Conservation (phyloP, 768 basidiomycete genomes). For the Daedalea quercina region DNA sequence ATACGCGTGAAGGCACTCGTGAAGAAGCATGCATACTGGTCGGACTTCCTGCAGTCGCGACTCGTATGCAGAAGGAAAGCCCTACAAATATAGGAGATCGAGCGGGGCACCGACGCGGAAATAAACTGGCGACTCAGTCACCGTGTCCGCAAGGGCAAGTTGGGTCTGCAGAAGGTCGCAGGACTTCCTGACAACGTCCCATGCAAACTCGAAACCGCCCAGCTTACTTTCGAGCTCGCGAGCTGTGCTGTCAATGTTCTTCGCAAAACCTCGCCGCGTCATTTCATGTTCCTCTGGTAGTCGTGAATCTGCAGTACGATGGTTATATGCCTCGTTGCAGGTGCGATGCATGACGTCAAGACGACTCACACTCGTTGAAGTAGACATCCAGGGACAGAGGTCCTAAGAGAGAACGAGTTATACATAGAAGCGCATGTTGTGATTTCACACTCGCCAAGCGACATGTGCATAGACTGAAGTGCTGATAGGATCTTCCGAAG, state of each 20-base stretch:
- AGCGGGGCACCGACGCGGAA: no score
- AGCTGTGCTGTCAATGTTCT: slow-evolving; percentile 9
- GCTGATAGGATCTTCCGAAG: slow-evolving; percentile 18
- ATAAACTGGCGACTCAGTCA: no score
- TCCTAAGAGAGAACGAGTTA: neutral
- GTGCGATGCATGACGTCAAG: neutral
- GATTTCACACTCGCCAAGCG: slow-evolving; percentile 8
- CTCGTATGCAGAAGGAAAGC: no score
- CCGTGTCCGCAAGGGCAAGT: slow-evolving; percentile 14
- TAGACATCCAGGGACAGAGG: slow-evolving; percentile 10
- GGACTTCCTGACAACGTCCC: slow-evolving; percentile 19
- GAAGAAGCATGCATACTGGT: no score
- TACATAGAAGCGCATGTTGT: no score
- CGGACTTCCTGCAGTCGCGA: no score
- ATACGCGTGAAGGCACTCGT: no score
- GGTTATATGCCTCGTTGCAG: neutral
- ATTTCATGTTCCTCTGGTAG: slow-evolving; percentile 3
- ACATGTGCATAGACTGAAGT: slow-evolving; percentile 17
- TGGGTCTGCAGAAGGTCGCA: slow-evolving; percentile 16
- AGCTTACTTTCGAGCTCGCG: slow-evolving; percentile 16
- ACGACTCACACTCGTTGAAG: slow-evolving; percentile 8
- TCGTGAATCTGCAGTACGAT: slow-evolving; percentile 1
- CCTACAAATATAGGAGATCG: no score
- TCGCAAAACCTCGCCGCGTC: slow-evolving; percentile 2
- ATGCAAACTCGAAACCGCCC: slow-evolving; percentile 20